phyloP scores from a whole-genome alignment of 495 filamentous ascomycete genomes.

The Podospora pseudopauciseta region DNA sequence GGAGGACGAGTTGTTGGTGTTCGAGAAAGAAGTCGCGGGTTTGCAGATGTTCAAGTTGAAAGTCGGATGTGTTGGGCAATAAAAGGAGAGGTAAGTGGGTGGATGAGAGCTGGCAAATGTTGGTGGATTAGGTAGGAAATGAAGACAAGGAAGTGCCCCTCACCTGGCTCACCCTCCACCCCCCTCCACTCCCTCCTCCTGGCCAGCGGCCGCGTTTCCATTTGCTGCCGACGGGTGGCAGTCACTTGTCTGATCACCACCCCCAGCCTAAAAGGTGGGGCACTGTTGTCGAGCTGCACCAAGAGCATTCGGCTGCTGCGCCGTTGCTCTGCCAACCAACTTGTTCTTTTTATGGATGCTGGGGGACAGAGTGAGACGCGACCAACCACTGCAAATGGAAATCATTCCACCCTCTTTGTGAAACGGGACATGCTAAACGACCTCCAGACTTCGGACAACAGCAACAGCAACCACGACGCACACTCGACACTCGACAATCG shows the following conservation, averaged over 20 bases:
- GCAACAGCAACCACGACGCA: neutral
- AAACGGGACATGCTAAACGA: neutral
- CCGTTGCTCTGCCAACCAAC: constrained; percentile 28
- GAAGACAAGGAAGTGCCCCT: constrained; percentile 31
- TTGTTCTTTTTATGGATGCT: constrained; percentile 5
- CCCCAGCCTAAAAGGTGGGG: constrained; percentile 29
- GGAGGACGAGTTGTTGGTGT: constrained; percentile 1
- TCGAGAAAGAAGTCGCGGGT: constrained; percentile 18
- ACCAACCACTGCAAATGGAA: constrained; percentile 3
- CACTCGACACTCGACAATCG: neutral
- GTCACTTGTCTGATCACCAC: constrained; percentile 32
- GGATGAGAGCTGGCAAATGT: constrained; percentile 21
- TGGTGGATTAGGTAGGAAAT: constrained; percentile 28
- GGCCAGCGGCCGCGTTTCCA: constrained; percentile 27
- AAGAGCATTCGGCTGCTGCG: constrained; percentile 12
- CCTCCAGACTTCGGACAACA: neutral
- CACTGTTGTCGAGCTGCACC: neutral
- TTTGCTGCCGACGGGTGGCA: constrained; percentile 27
- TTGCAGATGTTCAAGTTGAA: constrained; percentile 17
- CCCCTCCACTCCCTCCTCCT: neutral
- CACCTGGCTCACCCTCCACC: constrained; percentile 6
- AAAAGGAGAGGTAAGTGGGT: constrained; percentile 21
- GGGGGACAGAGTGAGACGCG: neutral
- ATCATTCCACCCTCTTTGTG: neutral
- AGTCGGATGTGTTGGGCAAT: constrained; percentile 15